Conservation (phyloP, 2,329 filamentous ascomycete species). For the Xylaria multiplex region DNA sequence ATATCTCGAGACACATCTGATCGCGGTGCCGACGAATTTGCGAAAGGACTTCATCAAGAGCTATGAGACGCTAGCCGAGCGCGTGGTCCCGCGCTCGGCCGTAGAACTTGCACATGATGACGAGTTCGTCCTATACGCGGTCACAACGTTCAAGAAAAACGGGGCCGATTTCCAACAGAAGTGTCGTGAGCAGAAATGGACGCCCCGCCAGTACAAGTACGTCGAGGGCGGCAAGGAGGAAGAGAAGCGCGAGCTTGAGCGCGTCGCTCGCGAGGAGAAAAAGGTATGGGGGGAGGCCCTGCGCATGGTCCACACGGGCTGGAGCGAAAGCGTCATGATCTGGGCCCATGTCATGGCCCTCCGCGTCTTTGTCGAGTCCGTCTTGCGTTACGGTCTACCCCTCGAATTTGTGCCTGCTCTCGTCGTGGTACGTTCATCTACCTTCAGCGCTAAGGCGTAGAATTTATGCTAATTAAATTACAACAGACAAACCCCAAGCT, state of each 20-base stretch:
- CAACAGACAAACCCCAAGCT: slow-evolving; percentile 82
- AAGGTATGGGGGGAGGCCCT: slow-evolving; percentile 94
- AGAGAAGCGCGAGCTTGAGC: slow-evolving; percentile 86
- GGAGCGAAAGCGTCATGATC: slow-evolving; percentile 95
- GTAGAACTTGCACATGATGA: slow-evolving; percentile 83
- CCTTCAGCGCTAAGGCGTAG: not conserved
- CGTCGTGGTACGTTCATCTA: slow-evolving; percentile 75
- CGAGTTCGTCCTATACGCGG: slow-evolving; percentile 88
- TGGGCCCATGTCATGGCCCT: slow-evolving; percentile 93
- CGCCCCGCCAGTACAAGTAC: slow-evolving; percentile 92
- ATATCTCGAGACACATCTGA: slow-evolving; percentile 94
- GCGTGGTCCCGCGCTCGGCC: slow-evolving; percentile 93
- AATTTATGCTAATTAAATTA: slow-evolving; percentile 11
- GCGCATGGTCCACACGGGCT: slow-evolving; percentile 87
- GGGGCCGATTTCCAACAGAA: slow-evolving; percentile 89
- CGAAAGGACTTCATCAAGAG: slow-evolving; percentile 88
- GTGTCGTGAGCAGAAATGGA: slow-evolving; percentile 92
- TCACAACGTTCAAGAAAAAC: slow-evolving; percentile 94
- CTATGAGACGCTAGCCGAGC: slow-evolving; percentile 88
- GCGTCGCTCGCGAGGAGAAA: slow-evolving; percentile 83
- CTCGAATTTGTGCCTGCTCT: slow-evolving; percentile 87
- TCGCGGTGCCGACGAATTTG: slow-evolving; percentile 82
- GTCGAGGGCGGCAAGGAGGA: slow-evolving; percentile 89
- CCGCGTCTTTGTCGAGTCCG: slow-evolving; percentile 95
- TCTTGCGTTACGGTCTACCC: slow-evolving; percentile 93